phyloP scores from a whole-genome alignment of 1,139 yeast genomes.

The Blastobotrys buckinghamii region DNA sequence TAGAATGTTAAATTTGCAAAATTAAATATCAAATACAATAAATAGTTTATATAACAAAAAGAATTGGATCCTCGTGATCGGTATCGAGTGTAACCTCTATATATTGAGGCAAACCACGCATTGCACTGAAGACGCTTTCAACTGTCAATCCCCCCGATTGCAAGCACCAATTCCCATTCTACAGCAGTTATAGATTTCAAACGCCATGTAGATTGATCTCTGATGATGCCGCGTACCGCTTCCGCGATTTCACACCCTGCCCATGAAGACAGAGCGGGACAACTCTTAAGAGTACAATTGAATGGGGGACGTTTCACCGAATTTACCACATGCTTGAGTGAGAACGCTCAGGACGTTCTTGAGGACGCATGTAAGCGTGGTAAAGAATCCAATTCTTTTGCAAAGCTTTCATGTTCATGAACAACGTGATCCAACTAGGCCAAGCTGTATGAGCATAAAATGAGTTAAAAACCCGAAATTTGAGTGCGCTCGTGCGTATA shows the following conservation, averaged over 20 bases:
- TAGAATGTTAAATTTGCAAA: too few species aligned
- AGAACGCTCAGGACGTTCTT: background rate
- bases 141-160: slow-evolving; percentile 54
- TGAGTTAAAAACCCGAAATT: too few species aligned
- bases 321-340: slow-evolving; percentile 53
- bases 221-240: slow-evolving; percentile 74
- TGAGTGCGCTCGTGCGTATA: too few species aligned
- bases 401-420: background rate
- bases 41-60: background rate
- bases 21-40: too few species aligned
- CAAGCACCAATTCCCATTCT: slow-evolving; percentile 60
- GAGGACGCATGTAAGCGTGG: slow-evolving; percentile 13
- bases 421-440: background rate
- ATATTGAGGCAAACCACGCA: slow-evolving; percentile 49
- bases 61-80: slow-evolving; percentile 50
- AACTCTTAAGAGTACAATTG: slow-evolving; percentile 45
- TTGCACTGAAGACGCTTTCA: slow-evolving; percentile 61
- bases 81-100: slow-evolving; percentile 54
- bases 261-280: too few species aligned
- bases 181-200: background rate
- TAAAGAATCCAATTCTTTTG: slow-evolving; percentile 9
- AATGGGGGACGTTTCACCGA: slow-evolving; percentile 60
- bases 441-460: background rate
- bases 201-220: slow-evolving; percentile 40
- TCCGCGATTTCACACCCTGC: slow-evolving; percentile 47